Evolutionary conservation across 2,329 filamentous ascomycete species (phyloP).

Genomic region (Diaporthe sp.): DNA sequence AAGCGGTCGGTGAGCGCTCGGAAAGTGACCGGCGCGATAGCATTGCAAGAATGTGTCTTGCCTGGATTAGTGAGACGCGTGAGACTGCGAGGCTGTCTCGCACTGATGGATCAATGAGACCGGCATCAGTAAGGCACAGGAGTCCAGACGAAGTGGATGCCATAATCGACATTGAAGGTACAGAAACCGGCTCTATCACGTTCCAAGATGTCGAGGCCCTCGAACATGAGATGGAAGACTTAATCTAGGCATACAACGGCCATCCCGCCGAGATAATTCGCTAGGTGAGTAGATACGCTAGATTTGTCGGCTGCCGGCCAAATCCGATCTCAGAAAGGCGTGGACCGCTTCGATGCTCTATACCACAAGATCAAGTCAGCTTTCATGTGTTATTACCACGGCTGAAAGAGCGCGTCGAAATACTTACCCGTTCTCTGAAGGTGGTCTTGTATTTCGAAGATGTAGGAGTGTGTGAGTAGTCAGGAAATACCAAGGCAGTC

Average conservation of each 20-base stretch:
- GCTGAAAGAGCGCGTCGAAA: neutral
- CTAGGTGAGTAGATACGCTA: neutral
- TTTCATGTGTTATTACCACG: neutral
- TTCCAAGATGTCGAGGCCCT: neutral
- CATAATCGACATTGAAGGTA: neutral
- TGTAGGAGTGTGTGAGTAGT: neutral
- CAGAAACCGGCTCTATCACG: neutral
- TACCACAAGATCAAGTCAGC: neutral
- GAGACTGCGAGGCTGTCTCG: neutral
- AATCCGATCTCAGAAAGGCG: neutral
- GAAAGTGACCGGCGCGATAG: neutral
- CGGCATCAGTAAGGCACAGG: neutral
- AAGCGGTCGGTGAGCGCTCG: no score
- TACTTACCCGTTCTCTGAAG: no score
- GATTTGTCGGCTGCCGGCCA: neutral
- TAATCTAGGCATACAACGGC: neutral
- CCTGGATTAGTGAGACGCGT: neutral
- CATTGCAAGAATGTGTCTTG: constrained; percentile 2
- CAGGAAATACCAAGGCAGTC: neutral
- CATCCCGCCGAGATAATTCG: neutral
- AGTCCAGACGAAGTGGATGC: neutral
- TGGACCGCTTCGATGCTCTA: neutral
- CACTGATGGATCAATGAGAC: neutral
- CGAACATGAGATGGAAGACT: neutral
- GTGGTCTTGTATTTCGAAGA: neutral